These are phyloP conservation scores for Iris pallida DNA, from an alignment of 116 monocot genomes.

Conservation along the genomic window DNA sequence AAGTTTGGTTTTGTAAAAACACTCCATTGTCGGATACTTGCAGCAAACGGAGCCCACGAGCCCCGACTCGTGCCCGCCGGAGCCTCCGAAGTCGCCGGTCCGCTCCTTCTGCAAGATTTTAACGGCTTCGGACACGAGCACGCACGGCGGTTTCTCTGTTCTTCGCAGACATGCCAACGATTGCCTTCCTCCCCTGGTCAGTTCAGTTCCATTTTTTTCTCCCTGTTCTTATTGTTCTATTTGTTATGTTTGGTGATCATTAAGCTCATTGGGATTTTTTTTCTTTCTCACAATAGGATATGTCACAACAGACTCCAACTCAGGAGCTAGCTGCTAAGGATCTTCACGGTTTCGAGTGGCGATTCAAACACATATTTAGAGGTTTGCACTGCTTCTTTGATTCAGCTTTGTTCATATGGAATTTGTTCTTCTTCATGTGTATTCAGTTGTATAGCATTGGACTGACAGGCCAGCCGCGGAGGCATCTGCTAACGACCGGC, in stretches of 20 bases:
- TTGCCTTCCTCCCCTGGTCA: conserved; percentile 22
- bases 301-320: conserved; percentile 61
- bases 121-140: conserved; percentile 26
- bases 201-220: background rate
- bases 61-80: conserved; percentile 2
- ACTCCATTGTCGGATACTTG: background rate
- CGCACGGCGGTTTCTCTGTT: conserved; percentile 28
- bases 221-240: background rate
- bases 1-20: background rate
- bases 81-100: conserved; percentile 7
- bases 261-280: background rate
- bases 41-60: conserved; percentile 21
- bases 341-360: conserved; percentile 63
- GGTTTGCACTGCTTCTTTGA: conserved; percentile 16
- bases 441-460: background rate
- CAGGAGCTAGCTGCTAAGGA: conserved; percentile 60
- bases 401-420: background rate
- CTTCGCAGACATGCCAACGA: conserved; percentile 25
- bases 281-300: conserved; percentile 37
- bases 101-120: conserved; percentile 25
- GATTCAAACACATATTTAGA: conserved; percentile 76
- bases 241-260: no score
- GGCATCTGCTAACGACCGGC: conserved; percentile 66
- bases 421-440: background rate
- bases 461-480: conserved; percentile 52